Evolutionary conservation across 2,329 filamentous ascomycete species (phyloP).

Genomic region (Xylariaceae sp.): DNA sequence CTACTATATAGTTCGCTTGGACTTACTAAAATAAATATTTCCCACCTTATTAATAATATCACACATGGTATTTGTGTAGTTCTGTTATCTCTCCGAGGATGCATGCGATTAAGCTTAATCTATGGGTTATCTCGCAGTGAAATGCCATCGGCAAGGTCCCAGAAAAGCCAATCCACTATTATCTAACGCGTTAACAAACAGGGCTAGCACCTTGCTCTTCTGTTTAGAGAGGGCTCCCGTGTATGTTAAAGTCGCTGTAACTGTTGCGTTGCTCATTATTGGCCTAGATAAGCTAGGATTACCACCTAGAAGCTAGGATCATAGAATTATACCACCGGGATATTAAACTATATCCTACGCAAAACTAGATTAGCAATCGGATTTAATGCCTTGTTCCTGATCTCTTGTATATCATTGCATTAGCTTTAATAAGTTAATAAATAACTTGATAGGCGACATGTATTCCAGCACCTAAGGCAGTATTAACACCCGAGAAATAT

Average conservation of each 20-base stretch:
- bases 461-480: not conserved
- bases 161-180: not conserved
- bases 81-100: no score
- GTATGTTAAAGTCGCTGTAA: slow-evolving; percentile 1
- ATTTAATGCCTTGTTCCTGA: slow-evolving; percentile 3
- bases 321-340: not conserved
- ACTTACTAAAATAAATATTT: not conserved
- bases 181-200: slow-evolving; percentile 8
- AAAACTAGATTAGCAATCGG: not conserved
- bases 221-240: slow-evolving; percentile 6
- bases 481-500: not conserved
- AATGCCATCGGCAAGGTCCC: not conserved
- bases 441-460: not conserved
- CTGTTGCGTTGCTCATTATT: not conserved
- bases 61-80: no score
- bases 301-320: not conserved
- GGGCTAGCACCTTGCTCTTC: not conserved
- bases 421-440: not conserved
- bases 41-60: not conserved
- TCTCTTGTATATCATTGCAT: slow-evolving; percentile 3
- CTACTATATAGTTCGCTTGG: not conserved
- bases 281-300: slow-evolving; percentile 8
- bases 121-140: not conserved
- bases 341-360: not conserved
- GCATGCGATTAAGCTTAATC: no score